phyloP scores from a whole-genome alignment of 345 rosid species.

The Draba incana region DNA sequence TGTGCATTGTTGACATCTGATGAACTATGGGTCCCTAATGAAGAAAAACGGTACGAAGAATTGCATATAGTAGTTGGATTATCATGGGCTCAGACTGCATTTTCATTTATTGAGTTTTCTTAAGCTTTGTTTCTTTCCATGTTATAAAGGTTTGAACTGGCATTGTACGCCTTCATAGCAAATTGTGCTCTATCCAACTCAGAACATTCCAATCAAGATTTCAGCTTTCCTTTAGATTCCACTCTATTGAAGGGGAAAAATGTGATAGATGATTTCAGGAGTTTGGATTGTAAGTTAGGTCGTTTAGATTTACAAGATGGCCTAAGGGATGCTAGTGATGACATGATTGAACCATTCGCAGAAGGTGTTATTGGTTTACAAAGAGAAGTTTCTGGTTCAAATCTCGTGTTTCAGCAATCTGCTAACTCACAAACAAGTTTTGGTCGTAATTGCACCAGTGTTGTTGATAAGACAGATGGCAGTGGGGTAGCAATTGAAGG shows the following conservation, averaged over 20 bases:
- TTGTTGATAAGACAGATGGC: slow-evolving; percentile 48
- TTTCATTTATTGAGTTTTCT: slow-evolving; percentile 14
- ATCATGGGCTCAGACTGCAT: slow-evolving; percentile 10
- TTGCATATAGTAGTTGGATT: slow-evolving; percentile 32
- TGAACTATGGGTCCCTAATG: slow-evolving; percentile 89
- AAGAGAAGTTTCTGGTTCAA: slow-evolving; percentile 54
- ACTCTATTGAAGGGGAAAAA: slow-evolving; percentile 58
- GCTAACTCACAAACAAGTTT: slow-evolving; percentile 46
- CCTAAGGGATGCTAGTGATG: slow-evolving; percentile 44
- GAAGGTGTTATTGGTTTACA: slow-evolving; percentile 57
- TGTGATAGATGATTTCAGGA: slow-evolving; percentile 51
- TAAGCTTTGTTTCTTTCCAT: slow-evolving; percentile 34
- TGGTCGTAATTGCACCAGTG: slow-evolving; percentile 46
- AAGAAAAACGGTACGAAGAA: slow-evolving; percentile 82
- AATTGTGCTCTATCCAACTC: slow-evolving; percentile 63
- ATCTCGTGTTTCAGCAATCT: slow-evolving; percentile 52
- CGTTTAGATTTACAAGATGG: slow-evolving; percentile 54
- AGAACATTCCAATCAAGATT: slow-evolving; percentile 63
- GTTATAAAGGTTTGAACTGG: slow-evolving; percentile 81
- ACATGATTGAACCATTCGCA: slow-evolving; percentile 56
- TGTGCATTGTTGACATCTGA: slow-evolving; percentile 94
- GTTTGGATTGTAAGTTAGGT: slow-evolving; percentile 65
- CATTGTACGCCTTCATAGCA: slow-evolving; percentile 69
- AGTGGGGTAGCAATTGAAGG: slow-evolving; percentile 75
- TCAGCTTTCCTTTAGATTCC: slow-evolving; percentile 53